Evolutionary conservation across 352 stramenopile genomes (phyloP).

Genomic region (Phytophthora sp.): DNA sequence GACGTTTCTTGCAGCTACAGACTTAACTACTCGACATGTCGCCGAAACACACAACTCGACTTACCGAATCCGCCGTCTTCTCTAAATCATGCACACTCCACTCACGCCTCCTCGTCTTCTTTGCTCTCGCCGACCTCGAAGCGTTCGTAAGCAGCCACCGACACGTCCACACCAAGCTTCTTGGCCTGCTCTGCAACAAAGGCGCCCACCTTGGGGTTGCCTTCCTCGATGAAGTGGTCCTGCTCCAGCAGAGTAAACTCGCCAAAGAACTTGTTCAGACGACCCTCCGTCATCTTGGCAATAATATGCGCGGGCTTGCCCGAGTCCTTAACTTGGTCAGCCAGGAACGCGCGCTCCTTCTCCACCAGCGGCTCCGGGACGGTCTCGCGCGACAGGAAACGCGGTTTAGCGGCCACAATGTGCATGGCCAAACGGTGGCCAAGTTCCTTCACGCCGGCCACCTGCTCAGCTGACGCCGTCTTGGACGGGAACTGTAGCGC

Average conservation of each 20-base stretch:
- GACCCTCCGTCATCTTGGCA: slow-evolving; percentile 95
- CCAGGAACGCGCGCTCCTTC: slow-evolving; percentile 92
- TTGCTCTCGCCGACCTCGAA: slow-evolving; percentile 74
- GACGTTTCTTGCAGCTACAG: slow-evolving; percentile 4
- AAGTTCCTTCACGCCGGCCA: slow-evolving; percentile 66
- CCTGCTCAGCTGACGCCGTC: slow-evolving; percentile 52
- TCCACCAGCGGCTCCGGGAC: slow-evolving; percentile 87
- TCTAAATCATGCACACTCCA: slow-evolving; percentile 22
- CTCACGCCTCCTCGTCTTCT: slow-evolving; percentile 55
- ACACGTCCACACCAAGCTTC: slow-evolving; percentile 72
- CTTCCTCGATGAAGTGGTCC: slow-evolving; percentile 95
- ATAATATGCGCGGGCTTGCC: slow-evolving; percentile 92
- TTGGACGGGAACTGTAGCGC: slow-evolving; percentile 80
- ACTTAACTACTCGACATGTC: slow-evolving; percentile 20
- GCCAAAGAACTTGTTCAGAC: slow-evolving; percentile 94
- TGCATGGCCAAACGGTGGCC: slow-evolving; percentile 97
- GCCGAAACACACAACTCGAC: slow-evolving; percentile 8
- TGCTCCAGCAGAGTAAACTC: slow-evolving; percentile 94
- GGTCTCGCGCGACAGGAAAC: slow-evolving; percentile 88
- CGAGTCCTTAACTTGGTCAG: slow-evolving; percentile 87
- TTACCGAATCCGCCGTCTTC: slow-evolving; percentile 6
- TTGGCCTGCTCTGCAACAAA: slow-evolving; percentile 73
- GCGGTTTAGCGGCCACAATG: slow-evolving; percentile 93
- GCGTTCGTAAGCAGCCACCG: slow-evolving; percentile 72
- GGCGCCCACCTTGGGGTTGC: slow-evolving; percentile 84